Percentiles rank a stretch among this genome's conserved stretches.
phyloP scores from a whole-genome alignment of 768 basidiomycete genomes.

The Lentinula edodes region DNA sequence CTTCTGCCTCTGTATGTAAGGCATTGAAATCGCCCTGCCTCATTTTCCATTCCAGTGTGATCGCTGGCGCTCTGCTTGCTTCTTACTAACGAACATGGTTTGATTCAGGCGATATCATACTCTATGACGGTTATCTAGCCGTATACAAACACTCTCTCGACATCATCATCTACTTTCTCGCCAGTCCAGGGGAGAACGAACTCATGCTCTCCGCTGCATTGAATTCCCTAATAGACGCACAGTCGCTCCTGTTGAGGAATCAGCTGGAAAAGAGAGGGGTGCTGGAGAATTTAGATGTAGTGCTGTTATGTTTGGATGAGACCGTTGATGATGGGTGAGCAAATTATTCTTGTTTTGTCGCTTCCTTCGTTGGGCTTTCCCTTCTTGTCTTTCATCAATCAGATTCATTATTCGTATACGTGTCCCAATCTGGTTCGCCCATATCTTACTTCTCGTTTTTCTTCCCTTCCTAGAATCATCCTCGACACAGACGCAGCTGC shows the following conservation, averaged over 20 bases:
- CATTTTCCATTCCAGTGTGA: too few relatives aligned
- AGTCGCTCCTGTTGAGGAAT: constrained; percentile 81
- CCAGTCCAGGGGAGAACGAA: constrained; percentile 86
- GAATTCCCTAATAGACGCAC: constrained; percentile 78
- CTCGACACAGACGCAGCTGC: constrained; percentile 94
- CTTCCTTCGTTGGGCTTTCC: background rate
- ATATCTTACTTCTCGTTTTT: background rate
- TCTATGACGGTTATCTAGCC: constrained; percentile 85
- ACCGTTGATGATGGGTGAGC: constrained; percentile 95
- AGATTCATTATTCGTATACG: background rate
- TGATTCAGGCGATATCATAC: constrained; percentile 80
- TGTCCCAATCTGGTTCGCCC: background rate
- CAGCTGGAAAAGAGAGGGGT: constrained; percentile 93
- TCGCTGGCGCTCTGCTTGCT: background rate
- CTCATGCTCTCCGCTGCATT: constrained; percentile 91
- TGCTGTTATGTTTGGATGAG: constrained; percentile 91
- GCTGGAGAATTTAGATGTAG: constrained; percentile 90
- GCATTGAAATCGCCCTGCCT: too few relatives aligned
- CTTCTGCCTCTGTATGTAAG: too few relatives aligned
- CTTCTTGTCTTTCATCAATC: too few relatives aligned
- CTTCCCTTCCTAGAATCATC: constrained; percentile 61
- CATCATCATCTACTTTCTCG: constrained; percentile 91
- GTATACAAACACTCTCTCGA: constrained; percentile 94
- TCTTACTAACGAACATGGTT: background rate
- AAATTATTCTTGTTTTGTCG: constrained; percentile 15